Percentiles rank a stretch among this genome's conserved stretches.
These are phyloP conservation scores for Penicillium herquei DNA, from an alignment of 495 filamentous ascomycete genomes.

Conservation along the genomic window DNA sequence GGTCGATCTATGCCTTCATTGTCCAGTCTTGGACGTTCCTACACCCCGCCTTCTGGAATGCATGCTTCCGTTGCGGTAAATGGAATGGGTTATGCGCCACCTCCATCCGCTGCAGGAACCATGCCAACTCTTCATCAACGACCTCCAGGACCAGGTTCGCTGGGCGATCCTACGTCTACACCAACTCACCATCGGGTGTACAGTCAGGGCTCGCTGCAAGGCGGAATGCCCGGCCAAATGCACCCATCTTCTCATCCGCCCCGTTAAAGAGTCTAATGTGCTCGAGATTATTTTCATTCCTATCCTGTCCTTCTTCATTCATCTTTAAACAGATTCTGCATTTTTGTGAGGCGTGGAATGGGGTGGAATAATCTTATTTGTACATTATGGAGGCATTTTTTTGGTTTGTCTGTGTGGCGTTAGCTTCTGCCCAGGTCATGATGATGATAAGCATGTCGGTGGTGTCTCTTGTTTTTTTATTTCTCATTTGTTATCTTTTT, in stretches of 20 bases:
- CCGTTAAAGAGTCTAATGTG: conserved; percentile 18
- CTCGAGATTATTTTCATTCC: neutral
- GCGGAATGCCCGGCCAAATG: conserved; percentile 27
- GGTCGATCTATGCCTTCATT: conserved; percentile 33
- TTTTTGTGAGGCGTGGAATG: no score
- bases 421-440: no score
- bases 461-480: neutral
- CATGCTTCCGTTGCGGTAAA: conserved; percentile 30
- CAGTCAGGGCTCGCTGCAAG: conserved; percentile 38
- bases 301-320: neutral
- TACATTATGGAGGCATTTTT: neutral
- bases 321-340: no score
- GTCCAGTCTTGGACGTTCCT: conserved; percentile 38
- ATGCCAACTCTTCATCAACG: conserved; percentile 36
- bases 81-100: conserved; percentile 35
- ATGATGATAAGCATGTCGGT: conserved; percentile 4
- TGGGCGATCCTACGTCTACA: conserved; percentile 22
- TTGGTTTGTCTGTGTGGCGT: neutral
- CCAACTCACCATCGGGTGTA: conserved; percentile 43
- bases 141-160: conserved; percentile 26
- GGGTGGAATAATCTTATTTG: no score
- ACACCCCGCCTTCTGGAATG: conserved; percentile 38
- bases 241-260: conserved; percentile 32
- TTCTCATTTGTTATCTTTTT: conserved; percentile 9
- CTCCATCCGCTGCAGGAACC: conserved; percentile 23